phyloP scores from a whole-genome alignment of 2,329 filamentous ascomycete species.

The Nigrospora oryzae region DNA sequence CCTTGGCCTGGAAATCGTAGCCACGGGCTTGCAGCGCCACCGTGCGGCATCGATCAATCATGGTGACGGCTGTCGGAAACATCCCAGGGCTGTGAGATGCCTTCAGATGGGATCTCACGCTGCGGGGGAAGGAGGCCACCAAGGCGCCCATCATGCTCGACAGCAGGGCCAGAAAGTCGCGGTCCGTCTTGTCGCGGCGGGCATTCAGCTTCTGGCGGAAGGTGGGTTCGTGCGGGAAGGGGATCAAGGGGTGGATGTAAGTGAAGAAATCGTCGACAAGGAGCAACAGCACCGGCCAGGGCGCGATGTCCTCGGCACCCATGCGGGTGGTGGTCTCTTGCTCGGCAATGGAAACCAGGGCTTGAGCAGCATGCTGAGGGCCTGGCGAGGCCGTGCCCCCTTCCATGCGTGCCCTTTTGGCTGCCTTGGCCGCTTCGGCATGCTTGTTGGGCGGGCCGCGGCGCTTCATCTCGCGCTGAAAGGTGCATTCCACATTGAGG shows the following conservation, averaged over 20 bases:
- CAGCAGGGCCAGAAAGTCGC: slow-evolving; percentile 60
- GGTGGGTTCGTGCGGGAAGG: slow-evolving; percentile 72
- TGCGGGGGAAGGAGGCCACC: slow-evolving; percentile 70
- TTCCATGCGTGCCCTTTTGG: slow-evolving; percentile 37
- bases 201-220: slow-evolving; percentile 62
- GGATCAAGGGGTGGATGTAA: slow-evolving; percentile 68
- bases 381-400: slow-evolving; percentile 21
- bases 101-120: slow-evolving; percentile 62
- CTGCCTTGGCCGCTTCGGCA: slow-evolving; percentile 44
- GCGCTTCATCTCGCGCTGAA: slow-evolving; percentile 47
- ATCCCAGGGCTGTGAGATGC: slow-evolving; percentile 53
- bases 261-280: slow-evolving; percentile 78
- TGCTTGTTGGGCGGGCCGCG: slow-evolving; percentile 53
- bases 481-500: slow-evolving; percentile 50
- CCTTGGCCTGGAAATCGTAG: slow-evolving; percentile 31
- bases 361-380: slow-evolving; percentile 38
- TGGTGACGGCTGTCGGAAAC: slow-evolving; percentile 59
- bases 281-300: slow-evolving; percentile 57
- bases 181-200: slow-evolving; percentile 57
- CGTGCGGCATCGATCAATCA: slow-evolving; percentile 63
- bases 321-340: slow-evolving; percentile 29
- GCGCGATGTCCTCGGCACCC: slow-evolving; percentile 63
- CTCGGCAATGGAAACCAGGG: slow-evolving; percentile 35
- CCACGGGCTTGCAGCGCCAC: slow-evolving; percentile 62
- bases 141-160: slow-evolving; percentile 67